Evolutionary conservation across 1,139 yeast genomes (phyloP).

Genomic region (Hyphopichia khmerensis): DNA sequence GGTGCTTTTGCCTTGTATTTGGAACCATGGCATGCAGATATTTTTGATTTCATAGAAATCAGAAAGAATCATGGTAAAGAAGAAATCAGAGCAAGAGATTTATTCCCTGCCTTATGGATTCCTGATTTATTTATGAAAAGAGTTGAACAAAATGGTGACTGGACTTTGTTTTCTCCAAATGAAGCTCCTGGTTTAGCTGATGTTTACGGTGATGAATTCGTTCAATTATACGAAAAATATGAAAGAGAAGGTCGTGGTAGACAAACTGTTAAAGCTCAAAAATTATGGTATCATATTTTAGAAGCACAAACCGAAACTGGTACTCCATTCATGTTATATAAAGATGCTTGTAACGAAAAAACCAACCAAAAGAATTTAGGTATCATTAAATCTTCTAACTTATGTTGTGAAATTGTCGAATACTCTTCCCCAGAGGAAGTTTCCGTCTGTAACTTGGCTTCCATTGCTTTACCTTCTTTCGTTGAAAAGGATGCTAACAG

Average conservation of each 20-base stretch:
- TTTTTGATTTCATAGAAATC: slow-evolving; percentile 78
- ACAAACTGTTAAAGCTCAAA: slow-evolving; percentile 77
- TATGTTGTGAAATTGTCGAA: slow-evolving; percentile 90
- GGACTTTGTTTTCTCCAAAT: slow-evolving; percentile 87
- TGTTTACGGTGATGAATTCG: slow-evolving; percentile 80
- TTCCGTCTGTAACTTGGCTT: slow-evolving; percentile 89
- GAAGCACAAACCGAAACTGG: slow-evolving; percentile 94
- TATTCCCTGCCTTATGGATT: slow-evolving; percentile 90
- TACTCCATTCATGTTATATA: slow-evolving; percentile 87
- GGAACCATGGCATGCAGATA: slow-evolving; percentile 92
- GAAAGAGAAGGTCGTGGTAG: slow-evolving; percentile 73
- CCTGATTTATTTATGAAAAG: slow-evolving; percentile 89
- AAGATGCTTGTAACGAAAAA: slow-evolving; percentile 82
- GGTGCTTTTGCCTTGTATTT: slow-evolving; percentile 89
- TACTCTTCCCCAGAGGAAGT: slow-evolving; percentile 85
- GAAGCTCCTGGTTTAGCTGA: slow-evolving; percentile 85
- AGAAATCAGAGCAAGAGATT: slow-evolving; percentile 85
- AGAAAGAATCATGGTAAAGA: slow-evolving; percentile 92
- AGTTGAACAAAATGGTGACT: slow-evolving; percentile 72
- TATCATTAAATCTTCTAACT: slow-evolving; percentile 80
- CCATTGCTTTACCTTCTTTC: slow-evolving; percentile 79
- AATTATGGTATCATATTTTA: slow-evolving; percentile 81
- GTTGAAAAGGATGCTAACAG: slow-evolving; percentile 41
- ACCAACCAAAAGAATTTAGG: slow-evolving; percentile 87
- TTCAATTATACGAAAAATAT: slow-evolving; percentile 64